Conservation (phyloP, 129 eudicot species). For the Erigeron canadensis region DNA sequence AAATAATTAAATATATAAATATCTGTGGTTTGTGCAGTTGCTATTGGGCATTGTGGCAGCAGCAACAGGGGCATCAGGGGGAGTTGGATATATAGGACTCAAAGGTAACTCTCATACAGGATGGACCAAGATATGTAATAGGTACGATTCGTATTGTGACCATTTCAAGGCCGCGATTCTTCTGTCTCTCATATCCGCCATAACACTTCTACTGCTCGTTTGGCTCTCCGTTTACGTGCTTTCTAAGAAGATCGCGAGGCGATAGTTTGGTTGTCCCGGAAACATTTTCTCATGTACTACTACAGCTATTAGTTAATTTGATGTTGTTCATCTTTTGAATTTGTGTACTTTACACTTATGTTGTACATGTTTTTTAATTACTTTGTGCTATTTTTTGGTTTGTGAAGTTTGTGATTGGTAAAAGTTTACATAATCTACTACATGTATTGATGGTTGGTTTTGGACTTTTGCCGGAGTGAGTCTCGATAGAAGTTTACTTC, state of each 20-base stretch:
- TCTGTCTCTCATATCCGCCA: constrained; percentile 42
- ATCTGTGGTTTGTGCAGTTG: constrained; percentile 44
- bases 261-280: not conserved
- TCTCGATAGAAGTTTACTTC: no score
- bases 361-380: no score
- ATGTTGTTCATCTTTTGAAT: not conserved
- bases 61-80: constrained; percentile 72
- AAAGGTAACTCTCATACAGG: constrained; percentile 65
- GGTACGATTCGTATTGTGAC: constrained; percentile 47
- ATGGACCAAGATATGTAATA: constrained; percentile 58
- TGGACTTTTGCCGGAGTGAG: no score
- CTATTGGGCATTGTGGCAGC: constrained; percentile 66
- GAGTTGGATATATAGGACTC: constrained; percentile 63
- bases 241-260: constrained; percentile 39
- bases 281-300: not conserved
- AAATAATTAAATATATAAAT: no score
- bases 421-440: no score
- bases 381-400: no score
- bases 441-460: no score
- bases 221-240: constrained; percentile 46
- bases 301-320: not conserved
- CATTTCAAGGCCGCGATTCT: constrained; percentile 45
- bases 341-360: no score
- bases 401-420: no score
- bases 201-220: constrained; percentile 55